phyloP scores from a whole-genome alignment of 495 filamentous ascomycete genomes.

The Xylaria longipes region DNA sequence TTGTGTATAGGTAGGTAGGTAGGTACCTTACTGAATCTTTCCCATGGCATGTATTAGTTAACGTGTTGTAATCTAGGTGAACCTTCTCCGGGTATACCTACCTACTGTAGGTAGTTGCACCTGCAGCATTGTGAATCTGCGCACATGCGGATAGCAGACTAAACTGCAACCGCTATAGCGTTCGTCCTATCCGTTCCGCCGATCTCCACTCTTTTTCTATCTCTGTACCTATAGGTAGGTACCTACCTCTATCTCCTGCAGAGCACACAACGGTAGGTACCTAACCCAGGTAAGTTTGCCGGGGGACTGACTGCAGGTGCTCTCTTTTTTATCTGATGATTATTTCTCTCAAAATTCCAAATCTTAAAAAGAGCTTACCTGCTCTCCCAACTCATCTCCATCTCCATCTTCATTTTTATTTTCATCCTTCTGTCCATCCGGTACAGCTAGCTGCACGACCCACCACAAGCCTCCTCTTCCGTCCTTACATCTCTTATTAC shows the following conservation, averaged over 20 bases:
- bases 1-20: no score
- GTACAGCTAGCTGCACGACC: background rate
- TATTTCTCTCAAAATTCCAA: conserved; percentile 12
- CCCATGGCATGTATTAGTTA: no score
- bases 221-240: background rate
- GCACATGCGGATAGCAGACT: no score
- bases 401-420: background rate
- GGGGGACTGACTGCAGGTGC: background rate
- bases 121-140: no score
- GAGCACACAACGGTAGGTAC: background rate
- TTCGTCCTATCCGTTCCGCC: no score
- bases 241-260: background rate
- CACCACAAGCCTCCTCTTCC: background rate
- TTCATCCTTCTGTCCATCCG: background rate
- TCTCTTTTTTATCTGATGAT: conserved; percentile 6
- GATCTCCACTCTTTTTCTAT: no score
- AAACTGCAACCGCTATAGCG: no score
- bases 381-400: background rate
- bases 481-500: background rate
- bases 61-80: no score
- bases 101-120: no score
- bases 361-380: background rate
- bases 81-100: no score
- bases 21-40: no score
- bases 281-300: background rate